These are phyloP conservation scores for Hygrocybe coccinea DNA, from an alignment of 768 basidiomycete species.

Conservation along the genomic window DNA sequence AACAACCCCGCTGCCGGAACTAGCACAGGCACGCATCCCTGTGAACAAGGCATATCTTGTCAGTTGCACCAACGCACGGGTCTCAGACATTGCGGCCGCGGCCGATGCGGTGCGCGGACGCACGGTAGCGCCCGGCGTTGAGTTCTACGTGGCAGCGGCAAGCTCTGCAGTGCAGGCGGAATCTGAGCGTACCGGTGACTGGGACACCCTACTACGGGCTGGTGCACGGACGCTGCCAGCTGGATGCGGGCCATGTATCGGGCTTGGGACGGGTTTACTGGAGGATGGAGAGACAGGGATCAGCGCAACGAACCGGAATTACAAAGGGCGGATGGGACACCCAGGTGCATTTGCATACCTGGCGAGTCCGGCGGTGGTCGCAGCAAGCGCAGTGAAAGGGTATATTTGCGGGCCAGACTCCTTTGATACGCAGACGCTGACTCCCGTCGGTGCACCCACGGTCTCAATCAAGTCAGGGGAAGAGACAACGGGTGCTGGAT, in stretches of 20 bases:
- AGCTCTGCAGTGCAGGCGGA: conserved; percentile 89
- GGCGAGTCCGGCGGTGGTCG: conserved; percentile 94
- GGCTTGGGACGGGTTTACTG: conserved; percentile 85
- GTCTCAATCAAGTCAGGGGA: conserved; percentile 48
- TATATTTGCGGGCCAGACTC: conserved; percentile 81
- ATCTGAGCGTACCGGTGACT: conserved; percentile 79
- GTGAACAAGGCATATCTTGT: conserved; percentile 99
- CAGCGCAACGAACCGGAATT: conserved; percentile 97
- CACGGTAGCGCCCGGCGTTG: conserved; percentile 80
- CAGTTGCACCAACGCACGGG: conserved; percentile 95
- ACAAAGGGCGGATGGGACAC: conserved; percentile 97
- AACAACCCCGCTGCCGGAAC: conserved; percentile 85
- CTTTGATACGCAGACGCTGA: conserved; percentile 49
- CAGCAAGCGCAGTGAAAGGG: conserved; percentile 90
- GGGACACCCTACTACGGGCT: conserved; percentile 79
- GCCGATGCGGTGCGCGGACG: conserved; percentile 81
- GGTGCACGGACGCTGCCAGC: conserved; percentile 92
- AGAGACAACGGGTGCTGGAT: conserved; percentile 21
- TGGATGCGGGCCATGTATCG: conserved; percentile 98
- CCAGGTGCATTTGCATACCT: conserved; percentile 95
- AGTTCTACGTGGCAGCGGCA: conserved; percentile 97
- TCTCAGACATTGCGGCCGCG: conserved; percentile 89
- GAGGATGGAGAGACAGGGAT: conserved; percentile 96
- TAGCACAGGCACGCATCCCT: conserved; percentile 65
- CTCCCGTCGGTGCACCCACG: conserved; percentile 47